These are phyloP conservation scores for Tremellales sp. DNA, from an alignment of 1,284 basidiomycete genomes.

Conservation along the genomic window DNA sequence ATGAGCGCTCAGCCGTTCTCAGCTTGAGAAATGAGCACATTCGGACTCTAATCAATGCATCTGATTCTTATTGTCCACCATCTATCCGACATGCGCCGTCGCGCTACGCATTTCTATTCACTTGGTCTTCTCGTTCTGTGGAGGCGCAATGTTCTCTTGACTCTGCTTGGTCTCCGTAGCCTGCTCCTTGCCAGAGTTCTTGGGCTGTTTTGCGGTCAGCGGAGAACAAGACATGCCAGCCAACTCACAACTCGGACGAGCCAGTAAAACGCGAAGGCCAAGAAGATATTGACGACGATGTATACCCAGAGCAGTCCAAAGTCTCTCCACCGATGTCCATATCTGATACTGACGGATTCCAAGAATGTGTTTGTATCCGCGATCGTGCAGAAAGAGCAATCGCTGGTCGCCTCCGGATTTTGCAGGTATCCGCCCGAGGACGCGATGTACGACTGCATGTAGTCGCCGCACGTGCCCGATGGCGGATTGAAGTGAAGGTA, in stretches of 20 bases:
- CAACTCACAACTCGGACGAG: slow-evolving; percentile 39
- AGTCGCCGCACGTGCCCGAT: slow-evolving; percentile 48
- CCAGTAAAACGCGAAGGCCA: slow-evolving; percentile 43
- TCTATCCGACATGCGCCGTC: no score
- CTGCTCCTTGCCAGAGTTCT: slow-evolving; percentile 16
- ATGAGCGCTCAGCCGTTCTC: no score
- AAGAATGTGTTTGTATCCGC: slow-evolving; percentile 60
- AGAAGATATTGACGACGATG: slow-evolving; percentile 57
- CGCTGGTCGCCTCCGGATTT: slow-evolving; percentile 31
- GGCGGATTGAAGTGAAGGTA: slow-evolving; percentile 45
- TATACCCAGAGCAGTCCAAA: slow-evolving; percentile 63
- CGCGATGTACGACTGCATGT: slow-evolving; percentile 44
- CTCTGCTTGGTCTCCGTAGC: slow-evolving; percentile 5
- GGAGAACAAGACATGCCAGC: not conserved
- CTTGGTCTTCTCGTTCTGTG: no score
- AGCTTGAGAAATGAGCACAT: no score
- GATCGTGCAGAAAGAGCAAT: slow-evolving; percentile 50
- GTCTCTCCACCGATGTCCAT: slow-evolving; percentile 57
- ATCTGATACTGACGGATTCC: slow-evolving; percentile 57
- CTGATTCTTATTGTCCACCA: no score
- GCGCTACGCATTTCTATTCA: no score
- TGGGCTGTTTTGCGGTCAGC: slow-evolving; percentile 8
- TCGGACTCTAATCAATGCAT: no score
- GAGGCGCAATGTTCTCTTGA: no score
- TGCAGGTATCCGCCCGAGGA: slow-evolving; percentile 44